Evolutionary conservation across 495 filamentous ascomycete genomes (phyloP), one percentile per base, ranked within the genome.

Genomic region (Aspergillus mulundensis): DNA sequence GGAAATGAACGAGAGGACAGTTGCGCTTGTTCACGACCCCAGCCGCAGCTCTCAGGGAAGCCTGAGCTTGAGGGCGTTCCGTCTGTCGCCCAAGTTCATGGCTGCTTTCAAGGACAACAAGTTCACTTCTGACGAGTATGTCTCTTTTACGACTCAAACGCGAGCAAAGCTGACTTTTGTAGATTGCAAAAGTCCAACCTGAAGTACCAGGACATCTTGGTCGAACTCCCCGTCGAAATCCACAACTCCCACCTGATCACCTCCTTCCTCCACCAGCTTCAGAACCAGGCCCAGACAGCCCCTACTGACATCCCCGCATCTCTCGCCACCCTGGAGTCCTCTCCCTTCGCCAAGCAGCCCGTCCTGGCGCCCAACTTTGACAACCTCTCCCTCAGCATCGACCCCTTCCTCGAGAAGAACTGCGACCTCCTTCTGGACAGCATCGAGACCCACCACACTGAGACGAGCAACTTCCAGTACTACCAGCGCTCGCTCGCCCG

Each of bases 401-500:
- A 98, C 67, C 94, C 94, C 23, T 97, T 94, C 81, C 84, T 98
- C n/a, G 92, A 96, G 81, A 95, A 96, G 81, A 95, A 93, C 54
- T 94, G 90, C 73, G 92, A 98, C 66, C 84, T 95, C 59, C 83
- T 98, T 21, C 85, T 98, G 54, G 94, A 98, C 56, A 90, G 85
- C 75, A 97, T 98, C 66, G 94, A 98, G 78, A 84, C 87, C 21
- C 94, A 98, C 79, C 91, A 97, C 74, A 95, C 92, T 46, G 94
- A 98, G 75, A 87, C 93, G 68, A 98, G 97, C 82, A 98, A 98
- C 80, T 89, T 90, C 77, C 91, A 96, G 75, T 98, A 96, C 80
- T 95, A 97, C 79, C 90, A 96, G 76, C 84, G 94, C 52, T 91
- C 95, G 65, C 80, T 97, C n/a, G 87, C 85, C 21, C 89, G 94